A percentile compares a stretch with the other conserved stretches of the same genome.
phyloP scores from a whole-genome alignment of 2,329 filamentous ascomycete species.

The Akanthomyces lecanii region DNA sequence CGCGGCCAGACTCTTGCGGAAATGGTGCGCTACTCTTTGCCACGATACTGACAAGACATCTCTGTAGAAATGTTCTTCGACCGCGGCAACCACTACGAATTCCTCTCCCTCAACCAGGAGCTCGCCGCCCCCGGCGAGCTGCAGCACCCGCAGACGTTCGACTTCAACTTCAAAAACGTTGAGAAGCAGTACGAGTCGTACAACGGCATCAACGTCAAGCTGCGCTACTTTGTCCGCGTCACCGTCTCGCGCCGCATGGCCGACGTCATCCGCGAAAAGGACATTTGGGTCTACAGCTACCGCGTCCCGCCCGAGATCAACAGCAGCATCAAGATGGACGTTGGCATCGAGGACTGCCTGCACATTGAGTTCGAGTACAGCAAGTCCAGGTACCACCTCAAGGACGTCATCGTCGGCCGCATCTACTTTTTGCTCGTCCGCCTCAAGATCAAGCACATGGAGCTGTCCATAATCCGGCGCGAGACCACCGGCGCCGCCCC shows the following conservation, averaged over 20 bases:
- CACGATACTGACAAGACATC: not conserved
- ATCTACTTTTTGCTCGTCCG: conserved; percentile 98
- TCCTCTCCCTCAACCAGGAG: conserved; percentile 94
- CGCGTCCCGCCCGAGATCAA: conserved; percentile 97
- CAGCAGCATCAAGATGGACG: conserved; percentile 99
- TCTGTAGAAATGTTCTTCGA: conserved; percentile 96
- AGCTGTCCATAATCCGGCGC: conserved; percentile 91
- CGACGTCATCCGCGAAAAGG: conserved; percentile 97
- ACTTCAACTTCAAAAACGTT: conserved; percentile 99
- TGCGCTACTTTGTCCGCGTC: conserved; percentile 96
- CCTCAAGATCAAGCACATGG: conserved; percentile 99
- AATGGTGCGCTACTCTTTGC: not conserved
- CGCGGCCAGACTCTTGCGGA: too few relatives aligned
- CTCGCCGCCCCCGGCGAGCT: conserved; percentile 95
- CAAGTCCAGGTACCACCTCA: conserved; percentile 98
- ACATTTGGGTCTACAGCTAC: conserved; percentile 99
- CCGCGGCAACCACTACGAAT: conserved; percentile 98
- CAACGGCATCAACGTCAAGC: conserved; percentile 98
- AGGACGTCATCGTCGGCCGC: conserved; percentile 96
- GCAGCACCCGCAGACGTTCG: conserved; percentile 96
- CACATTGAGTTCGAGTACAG: conserved; percentile 99
- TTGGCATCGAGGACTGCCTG: conserved; percentile 97
- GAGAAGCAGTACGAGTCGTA: conserved; percentile 99
- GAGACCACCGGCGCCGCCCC: conserved; percentile 95
- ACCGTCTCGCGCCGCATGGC: conserved; percentile 96